A percentile compares a stretch with the other conserved stretches of the same genome.
Conservation (phyloP, 2,329 filamentous ascomycete genomes). For the Cladophialophora bantiana region DNA sequence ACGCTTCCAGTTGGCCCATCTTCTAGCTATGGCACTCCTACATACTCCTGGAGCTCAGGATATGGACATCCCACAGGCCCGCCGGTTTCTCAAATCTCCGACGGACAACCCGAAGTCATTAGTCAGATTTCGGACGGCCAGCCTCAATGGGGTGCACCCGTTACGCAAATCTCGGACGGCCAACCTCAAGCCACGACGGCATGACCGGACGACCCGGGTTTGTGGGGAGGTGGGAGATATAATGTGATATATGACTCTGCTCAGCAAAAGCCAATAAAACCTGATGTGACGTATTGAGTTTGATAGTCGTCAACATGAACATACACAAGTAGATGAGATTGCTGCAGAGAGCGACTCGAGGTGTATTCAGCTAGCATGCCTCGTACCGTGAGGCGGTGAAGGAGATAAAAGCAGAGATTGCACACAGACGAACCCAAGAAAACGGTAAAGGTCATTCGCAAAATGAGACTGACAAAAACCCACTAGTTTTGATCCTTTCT, state of each 20-base stretch:
- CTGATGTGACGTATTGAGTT: neutral
- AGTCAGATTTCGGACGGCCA: slow-evolving; percentile 25
- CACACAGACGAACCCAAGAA: neutral
- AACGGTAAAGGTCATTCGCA: neutral
- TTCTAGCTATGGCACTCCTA: slow-evolving; percentile 4
- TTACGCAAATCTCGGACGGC: slow-evolving; percentile 34
- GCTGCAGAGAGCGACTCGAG: neutral
- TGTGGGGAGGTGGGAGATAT: neutral
- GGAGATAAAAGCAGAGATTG: neutral
- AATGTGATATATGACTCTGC: neutral
- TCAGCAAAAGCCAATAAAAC: neutral
- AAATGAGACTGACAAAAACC: neutral
- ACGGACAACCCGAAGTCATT: slow-evolving; percentile 45
- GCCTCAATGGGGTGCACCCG: slow-evolving; percentile 13
- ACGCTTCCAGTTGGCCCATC: slow-evolving; percentile 11
- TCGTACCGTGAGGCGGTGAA: neutral
- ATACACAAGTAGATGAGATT: neutral
- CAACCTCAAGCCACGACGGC: slow-evolving; percentile 30
- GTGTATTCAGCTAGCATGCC: neutral
- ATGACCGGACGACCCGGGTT: slow-evolving; percentile 40
- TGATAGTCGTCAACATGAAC: neutral
- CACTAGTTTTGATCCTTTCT: neutral
- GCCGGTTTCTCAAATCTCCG: slow-evolving; percentile 38
- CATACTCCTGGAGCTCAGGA: slow-evolving; percentile 17
- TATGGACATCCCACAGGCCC: slow-evolving; percentile 23